Evolutionary conservation across 106 monocot genomes (phyloP), one percentile per base, ranked within the genome.

Genomic region (Dioscorea zingiberensis): DNA sequence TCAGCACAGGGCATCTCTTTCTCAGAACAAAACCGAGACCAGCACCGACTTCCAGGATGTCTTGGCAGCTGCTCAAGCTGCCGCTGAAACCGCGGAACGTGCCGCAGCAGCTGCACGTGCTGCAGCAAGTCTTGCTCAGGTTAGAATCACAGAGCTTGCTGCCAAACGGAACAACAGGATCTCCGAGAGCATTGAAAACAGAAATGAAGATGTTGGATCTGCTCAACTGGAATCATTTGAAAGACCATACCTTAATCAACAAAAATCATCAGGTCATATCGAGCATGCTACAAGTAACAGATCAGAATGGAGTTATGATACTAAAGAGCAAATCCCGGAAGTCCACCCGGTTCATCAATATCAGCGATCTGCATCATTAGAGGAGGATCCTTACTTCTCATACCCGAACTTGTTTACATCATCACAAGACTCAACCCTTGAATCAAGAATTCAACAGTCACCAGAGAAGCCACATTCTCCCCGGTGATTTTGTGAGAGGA

Each of bases 371-470:
- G 24, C 76, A 65, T 92, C 86, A 10, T 45, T 92, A 22, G 98
- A 98, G 61, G 92, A 93, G 16, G 93, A 98, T 58, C 86, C 98
- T 17, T 98, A 97, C 69, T 88, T 74, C 61, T 75, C 85, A 0
- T 98, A 98, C 67, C 98, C 98, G 4, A 93, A 93, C 55, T 55
- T 98, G 47, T 98, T 98, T 68, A 62, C 73, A 7, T 65, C 51
- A 6, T 38, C 88, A 26, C 83, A 82, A 44, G 78, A 80, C 17
- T 83, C 91, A 10, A 58, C 56, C 25, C 44, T 53, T 21, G 61
- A 62, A 23, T 30, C 64, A 19, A 48, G 18, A 60, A 26, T 4
- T 22, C 44, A 47, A 49, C 46, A 60, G 21, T 28, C 54, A n/a
- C 4, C 26, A n/a, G 68, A 69, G 0, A 62, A 62, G 63, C 63